A percentile compares a stretch with the other conserved stretches of the same genome.
phyloP scores from a whole-genome alignment of 495 filamentous ascomycete genomes.

The Venustampulla echinocandica region DNA sequence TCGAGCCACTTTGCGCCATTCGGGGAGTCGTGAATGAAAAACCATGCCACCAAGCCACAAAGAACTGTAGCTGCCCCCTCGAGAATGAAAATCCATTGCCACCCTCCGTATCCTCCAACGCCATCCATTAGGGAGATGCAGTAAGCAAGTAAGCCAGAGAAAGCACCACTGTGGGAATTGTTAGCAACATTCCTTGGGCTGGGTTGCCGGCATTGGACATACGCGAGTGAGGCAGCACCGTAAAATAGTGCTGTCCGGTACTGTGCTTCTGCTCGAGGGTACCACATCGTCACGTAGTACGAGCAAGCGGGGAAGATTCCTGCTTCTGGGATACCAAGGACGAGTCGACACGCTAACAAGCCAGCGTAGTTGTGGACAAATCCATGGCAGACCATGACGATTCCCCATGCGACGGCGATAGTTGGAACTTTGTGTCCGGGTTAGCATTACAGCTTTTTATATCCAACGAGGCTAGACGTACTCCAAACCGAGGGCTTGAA shows the following conservation, averaged over 20 bases:
- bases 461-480: too few species aligned
- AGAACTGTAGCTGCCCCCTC: constrained; percentile 39
- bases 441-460: too few species aligned
- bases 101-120: constrained; percentile 38
- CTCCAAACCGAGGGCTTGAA: constrained; percentile 53
- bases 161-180: too few species aligned
- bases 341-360: constrained; percentile 75
- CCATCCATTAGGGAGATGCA: constrained; percentile 53
- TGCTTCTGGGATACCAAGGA: constrained; percentile 74
- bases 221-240: constrained; percentile 44
- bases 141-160: constrained; percentile 51
- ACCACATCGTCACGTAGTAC: constrained; percentile 75
- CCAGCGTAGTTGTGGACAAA: constrained; percentile 69
- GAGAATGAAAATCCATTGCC: constrained; percentile 64
- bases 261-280: constrained; percentile 53
- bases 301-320: constrained; percentile 79
- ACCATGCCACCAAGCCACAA: constrained; percentile 36
- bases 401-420: constrained; percentile 53
- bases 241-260: constrained; percentile 50
- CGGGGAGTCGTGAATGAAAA: constrained; percentile 50
- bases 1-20: constrained; percentile 47
- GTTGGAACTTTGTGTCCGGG: too few species aligned
- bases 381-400: constrained; percentile 74
- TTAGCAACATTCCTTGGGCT: too few species aligned
- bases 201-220: too few species aligned